Evolutionary conservation across 768 basidiomycete genomes (phyloP), one percentile per base, ranked within the genome.

Genomic region (Peribolospora baueri): DNA sequence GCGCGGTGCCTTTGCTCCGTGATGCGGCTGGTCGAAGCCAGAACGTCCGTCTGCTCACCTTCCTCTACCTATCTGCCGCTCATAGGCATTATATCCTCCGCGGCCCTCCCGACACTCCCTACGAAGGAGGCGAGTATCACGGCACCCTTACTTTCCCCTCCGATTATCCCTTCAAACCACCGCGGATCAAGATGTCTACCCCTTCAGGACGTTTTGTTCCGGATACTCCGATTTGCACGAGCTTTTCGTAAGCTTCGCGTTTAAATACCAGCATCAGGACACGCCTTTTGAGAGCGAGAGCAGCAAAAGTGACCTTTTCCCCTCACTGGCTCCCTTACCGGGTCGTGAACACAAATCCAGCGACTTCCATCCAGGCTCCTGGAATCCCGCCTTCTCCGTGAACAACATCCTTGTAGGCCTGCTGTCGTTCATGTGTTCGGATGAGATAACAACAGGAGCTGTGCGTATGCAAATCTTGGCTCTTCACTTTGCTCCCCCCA

Each of bases 311-410:
- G 25, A 25, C 9, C 46, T 46, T 14, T 46, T 46, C 46, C 14
- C 14, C 14, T 14, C 46, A 10, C 14, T 46, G 46, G 46, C 46
- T 9, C 46, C 10, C 14, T 9, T 14, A 46, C 10, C 14, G 49
- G 9, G 38, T 8, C n/a, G 25, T 25, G 25, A 25, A 25, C 25
- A 25, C 25, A 25, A 25, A 25, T 25, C 1, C 48, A 87, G 85
- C 3, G 85, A 88, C 67, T 88, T 86, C 64, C 86, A 88, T 64
- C 84, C 86, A 0, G 84, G 84, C 58, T 76, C 82, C 9, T 88
- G 86, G 87, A 88, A 88, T 67, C 87, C 87, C 5, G 84, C 86
- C 2, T 91, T 87, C 87, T 85, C 82, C 63, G 84, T 90, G 8
- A 81, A 84, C 25, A 91, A 87, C 9, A 91, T 91, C 54, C 50